phyloP scores from a whole-genome alignment of 2,329 filamentous ascomycete species.

The Aspergillus arachidicola region DNA sequence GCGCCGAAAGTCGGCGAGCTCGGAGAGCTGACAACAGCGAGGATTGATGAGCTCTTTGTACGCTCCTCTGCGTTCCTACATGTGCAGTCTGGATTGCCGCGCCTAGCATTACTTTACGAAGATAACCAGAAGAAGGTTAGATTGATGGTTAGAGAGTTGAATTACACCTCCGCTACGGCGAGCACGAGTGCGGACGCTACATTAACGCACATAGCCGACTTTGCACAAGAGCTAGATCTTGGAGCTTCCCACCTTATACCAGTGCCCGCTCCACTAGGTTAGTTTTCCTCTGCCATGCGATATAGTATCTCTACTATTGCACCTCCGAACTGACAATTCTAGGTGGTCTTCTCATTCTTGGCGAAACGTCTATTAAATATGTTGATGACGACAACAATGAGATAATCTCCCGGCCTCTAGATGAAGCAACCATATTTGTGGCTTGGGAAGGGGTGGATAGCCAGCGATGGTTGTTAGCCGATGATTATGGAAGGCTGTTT shows the following conservation, averaged over 20 bases:
- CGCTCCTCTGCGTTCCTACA: slow-evolving; percentile 68
- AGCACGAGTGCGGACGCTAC: slow-evolving; percentile 55
- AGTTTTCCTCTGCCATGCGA: slow-evolving; percentile 16
- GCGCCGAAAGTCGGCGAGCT: slow-evolving; percentile 55
- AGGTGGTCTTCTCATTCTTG: slow-evolving; percentile 73
- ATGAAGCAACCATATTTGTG: slow-evolving; percentile 82
- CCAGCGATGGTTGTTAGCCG: slow-evolving; percentile 81
- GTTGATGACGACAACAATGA: slow-evolving; percentile 75
- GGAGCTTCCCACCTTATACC: slow-evolving; percentile 66
- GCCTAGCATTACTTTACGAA: slow-evolving; percentile 67
- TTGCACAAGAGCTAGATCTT: slow-evolving; percentile 58
- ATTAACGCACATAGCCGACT: slow-evolving; percentile 54
- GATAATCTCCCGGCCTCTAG: slow-evolving; percentile 64
- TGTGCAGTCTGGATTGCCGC: slow-evolving; percentile 56
- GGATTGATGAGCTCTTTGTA: slow-evolving; percentile 69
- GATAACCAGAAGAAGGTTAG: slow-evolving; percentile 61
- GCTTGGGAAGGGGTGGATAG: slow-evolving; percentile 85
- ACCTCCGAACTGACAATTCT: slow-evolving; percentile 43
- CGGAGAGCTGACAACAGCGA: slow-evolving; percentile 62
- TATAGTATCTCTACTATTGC: slow-evolving; percentile 36
- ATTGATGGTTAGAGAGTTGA: slow-evolving; percentile 58
- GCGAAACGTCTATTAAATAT: slow-evolving; percentile 81
- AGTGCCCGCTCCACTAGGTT: slow-evolving; percentile 58
- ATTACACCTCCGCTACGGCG: slow-evolving; percentile 50
- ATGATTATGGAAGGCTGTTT: slow-evolving; percentile 86